A percentile compares a stretch with the other conserved stretches of the same genome.
Conservation (phyloP, 768 basidiomycete species). For the Fibroporia radiculosa region DNA sequence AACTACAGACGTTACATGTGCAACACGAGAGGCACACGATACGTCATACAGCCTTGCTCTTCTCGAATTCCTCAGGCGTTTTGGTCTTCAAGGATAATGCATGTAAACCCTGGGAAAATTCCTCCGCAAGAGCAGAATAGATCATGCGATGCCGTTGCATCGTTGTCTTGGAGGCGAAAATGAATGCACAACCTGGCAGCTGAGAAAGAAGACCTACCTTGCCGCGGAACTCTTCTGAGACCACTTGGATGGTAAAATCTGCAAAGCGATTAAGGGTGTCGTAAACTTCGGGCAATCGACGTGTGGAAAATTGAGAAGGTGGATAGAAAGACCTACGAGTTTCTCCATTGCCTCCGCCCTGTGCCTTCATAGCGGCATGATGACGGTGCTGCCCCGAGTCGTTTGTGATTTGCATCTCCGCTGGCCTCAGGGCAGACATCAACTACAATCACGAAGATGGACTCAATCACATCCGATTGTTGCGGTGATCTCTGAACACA, state of each 20-base stretch:
- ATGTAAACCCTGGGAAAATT: constrained; percentile 65
- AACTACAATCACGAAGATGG: constrained; percentile 36
- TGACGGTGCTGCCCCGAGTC: constrained; percentile 84
- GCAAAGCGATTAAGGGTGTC: constrained; percentile 1
- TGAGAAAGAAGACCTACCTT: constrained; percentile 44
- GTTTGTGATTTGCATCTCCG: constrained; percentile 61
- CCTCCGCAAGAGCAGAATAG: constrained; percentile 62
- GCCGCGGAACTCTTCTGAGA: constrained; percentile 65
- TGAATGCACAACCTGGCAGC: neutral
- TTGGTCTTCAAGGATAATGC: constrained; percentile 70
- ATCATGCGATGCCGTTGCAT: constrained; percentile 81
- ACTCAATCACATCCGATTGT: neutral
- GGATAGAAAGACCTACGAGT: constrained; percentile 55
- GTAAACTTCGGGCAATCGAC: neutral
- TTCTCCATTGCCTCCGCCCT: constrained; percentile 63
- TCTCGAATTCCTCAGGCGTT: constrained; percentile 46
- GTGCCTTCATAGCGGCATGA: constrained; percentile 72
- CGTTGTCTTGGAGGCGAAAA: constrained; percentile 39
- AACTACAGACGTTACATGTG: too few species aligned
- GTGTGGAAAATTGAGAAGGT: neutral
- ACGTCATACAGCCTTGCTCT: neutral
- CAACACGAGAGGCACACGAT: too few species aligned
- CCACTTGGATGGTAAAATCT: constrained; percentile 76
- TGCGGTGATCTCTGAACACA: constrained; percentile 9
- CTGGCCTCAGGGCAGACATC: constrained; percentile 50